Conservation (phyloP, 2,329 filamentous ascomycete genomes). For the Xylariaceae sp. region DNA sequence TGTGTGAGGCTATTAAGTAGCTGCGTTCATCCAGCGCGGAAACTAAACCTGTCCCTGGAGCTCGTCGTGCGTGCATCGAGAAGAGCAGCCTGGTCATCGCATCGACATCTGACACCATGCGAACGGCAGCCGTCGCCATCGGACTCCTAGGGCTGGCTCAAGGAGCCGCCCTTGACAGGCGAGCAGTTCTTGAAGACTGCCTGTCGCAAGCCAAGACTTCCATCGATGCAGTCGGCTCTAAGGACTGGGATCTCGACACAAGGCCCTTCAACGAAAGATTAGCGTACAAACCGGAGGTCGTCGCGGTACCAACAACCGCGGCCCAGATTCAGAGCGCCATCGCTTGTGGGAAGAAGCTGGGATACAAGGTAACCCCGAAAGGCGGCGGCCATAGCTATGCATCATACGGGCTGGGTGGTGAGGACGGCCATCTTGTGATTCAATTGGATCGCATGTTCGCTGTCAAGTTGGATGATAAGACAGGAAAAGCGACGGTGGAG, state of each 20-base stretch:
- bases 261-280: constrained; percentile 26
- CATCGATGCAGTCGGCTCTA: constrained; percentile 21
- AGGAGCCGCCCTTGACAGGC: constrained; percentile 20
- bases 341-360: constrained; percentile 35
- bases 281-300: constrained; percentile 31
- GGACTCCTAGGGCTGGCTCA: constrained; percentile 20
- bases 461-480: constrained; percentile 34
- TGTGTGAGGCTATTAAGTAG: constrained; percentile 6
- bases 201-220: constrained; percentile 17
- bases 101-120: constrained; percentile 14
- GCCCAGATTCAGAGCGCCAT: constrained; percentile 41
- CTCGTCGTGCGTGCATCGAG: background rate
- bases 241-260: constrained; percentile 24
- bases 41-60: constrained; percentile 2
- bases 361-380: constrained; percentile 40
- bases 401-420: constrained; percentile 39
- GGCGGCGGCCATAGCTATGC: constrained; percentile 47
- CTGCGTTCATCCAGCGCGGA: constrained; percentile 10
- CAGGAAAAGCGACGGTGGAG: constrained; percentile 36
- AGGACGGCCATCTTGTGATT: constrained; percentile 42
- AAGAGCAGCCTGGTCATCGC: background rate
- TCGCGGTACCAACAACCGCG: constrained; percentile 37
- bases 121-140: constrained; percentile 16
- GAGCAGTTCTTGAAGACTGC: constrained; percentile 24
- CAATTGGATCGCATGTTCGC: constrained; percentile 39